Percentiles rank a stretch among this genome's conserved stretches.
These are phyloP conservation scores for Sporisorium scitamineum DNA, from an alignment of 1,284 basidiomycete species.

Conservation along the genomic window DNA sequence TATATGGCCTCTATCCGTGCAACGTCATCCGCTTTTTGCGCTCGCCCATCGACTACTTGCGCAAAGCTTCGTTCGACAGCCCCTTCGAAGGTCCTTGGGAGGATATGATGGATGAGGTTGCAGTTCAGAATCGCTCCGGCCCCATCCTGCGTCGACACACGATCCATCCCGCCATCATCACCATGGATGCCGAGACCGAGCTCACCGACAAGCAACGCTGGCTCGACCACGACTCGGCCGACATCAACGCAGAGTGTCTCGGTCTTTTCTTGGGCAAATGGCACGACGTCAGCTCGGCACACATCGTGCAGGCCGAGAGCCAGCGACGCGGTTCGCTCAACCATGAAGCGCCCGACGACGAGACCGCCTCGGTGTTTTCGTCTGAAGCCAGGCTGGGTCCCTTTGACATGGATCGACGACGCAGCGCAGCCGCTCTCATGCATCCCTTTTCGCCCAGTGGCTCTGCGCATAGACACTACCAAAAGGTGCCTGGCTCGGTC, in stretches of 20 bases:
- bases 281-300: constrained; percentile 47
- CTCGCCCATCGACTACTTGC: constrained; percentile 76
- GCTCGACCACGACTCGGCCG: constrained; percentile 76
- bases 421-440: constrained; percentile 27
- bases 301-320: constrained; percentile 39
- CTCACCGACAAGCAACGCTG: constrained; percentile 77
- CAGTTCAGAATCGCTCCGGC: constrained; percentile 70
- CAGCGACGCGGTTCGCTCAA: constrained; percentile 30
- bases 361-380: constrained; percentile 34
- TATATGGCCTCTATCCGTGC: constrained; percentile 89
- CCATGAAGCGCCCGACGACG: constrained; percentile 30
- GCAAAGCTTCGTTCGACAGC: constrained; percentile 76
- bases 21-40: constrained; percentile 82
- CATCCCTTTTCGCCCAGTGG: constrained; percentile 39
- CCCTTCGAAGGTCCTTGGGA: constrained; percentile 69
- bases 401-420: constrained; percentile 37
- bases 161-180: constrained; percentile 80
- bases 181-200: constrained; percentile 76
- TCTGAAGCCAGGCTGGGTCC: constrained; percentile 31
- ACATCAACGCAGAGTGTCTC: constrained; percentile 78
- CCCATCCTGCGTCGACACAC: constrained; percentile 78
- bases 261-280: constrained; percentile 66
- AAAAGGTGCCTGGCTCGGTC: constrained; percentile 38
- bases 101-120: constrained; percentile 75
- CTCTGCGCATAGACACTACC: constrained; percentile 31